Conservation (phyloP, 768 basidiomycete species). For the Podaxis pistillaris region DNA sequence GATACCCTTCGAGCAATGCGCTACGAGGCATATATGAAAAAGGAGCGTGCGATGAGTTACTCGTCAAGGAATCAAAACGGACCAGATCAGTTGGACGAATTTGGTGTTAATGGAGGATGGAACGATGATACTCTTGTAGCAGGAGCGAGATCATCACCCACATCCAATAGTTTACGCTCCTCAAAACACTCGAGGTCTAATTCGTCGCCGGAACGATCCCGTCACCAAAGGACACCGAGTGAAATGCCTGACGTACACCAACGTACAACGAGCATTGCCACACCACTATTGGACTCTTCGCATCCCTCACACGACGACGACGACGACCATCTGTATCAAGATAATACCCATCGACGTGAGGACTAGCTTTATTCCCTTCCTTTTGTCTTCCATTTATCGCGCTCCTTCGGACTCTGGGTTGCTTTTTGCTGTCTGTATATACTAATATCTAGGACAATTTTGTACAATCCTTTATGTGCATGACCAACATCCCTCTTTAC, state of each 20-base stretch:
- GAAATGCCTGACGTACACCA: conserved; percentile 2
- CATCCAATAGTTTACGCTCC: neutral
- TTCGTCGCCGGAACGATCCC: neutral
- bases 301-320: neutral
- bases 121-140: conserved; percentile 23
- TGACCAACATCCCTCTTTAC: conserved; percentile 10
- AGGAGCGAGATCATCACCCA: neutral
- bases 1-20: conserved; percentile 39
- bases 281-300: neutral
- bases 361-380: neutral
- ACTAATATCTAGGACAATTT: conserved; percentile 6
- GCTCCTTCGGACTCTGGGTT: neutral
- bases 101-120: conserved; percentile 13
- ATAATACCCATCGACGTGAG: neutral
- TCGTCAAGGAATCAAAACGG: conserved; percentile 1
- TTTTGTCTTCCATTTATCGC: neutral
- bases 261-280: conserved; percentile 5
- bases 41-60: conserved; percentile 23
- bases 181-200: conserved; percentile 8
- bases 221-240: conserved; percentile 11
- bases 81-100: conserved; percentile 16
- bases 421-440: neutral
- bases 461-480: conserved; percentile 7
- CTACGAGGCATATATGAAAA: conserved; percentile 37
- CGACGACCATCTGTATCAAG: neutral